Base-by-base conservation (phyloP, 78 protist genomes). In the Cavenderia fasciculata region DNA sequence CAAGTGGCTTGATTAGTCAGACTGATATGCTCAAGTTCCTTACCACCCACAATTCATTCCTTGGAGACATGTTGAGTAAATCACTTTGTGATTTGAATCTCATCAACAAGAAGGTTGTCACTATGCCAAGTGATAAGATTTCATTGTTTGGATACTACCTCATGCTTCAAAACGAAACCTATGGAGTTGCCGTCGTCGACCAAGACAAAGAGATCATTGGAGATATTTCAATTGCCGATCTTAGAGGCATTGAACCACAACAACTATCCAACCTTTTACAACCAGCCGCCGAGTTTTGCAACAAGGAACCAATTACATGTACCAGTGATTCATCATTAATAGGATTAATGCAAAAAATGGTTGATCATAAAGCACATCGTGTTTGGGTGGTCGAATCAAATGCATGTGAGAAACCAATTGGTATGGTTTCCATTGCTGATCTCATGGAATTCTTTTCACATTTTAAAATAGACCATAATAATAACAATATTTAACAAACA, bases 141-240 rank as follows among this genome's bases (percentile, higher is more conserved):
- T 16, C 89, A 6, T 68, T 82, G 8, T 77, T 68, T 38, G 62
- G 69, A 1, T 82, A 65, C 52, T 82, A 82, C 46, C 38, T 82
- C 6, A 82, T 82, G 89, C 25, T 82, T 16, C 14, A 25, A 21
- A 47, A 82, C 16, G 61, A 19, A 11, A 43, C 38, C 21, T 59
- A 44, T 8, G 40, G 77, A 25, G 43, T 82, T 31, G 89, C 71
- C 1, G 40, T 82, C 1, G 4, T 34, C 12, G 59, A 71, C 56
- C 54, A 68, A 40, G 21, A 56, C 6, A 51, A 61, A 27, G 89
- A 82, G 23, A 51, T 82, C 11, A 12, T 82, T 29, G 52, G 47
- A 10, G 27, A 47, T 38, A 36, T 82, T 8, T n/a, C 54, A 33
- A 56, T 82, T 11, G 40, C 89, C 0, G 89, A 82, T 68, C 52